Conservation (phyloP, 352 stramenopile species). For the Phytophthora cajani region DNA sequence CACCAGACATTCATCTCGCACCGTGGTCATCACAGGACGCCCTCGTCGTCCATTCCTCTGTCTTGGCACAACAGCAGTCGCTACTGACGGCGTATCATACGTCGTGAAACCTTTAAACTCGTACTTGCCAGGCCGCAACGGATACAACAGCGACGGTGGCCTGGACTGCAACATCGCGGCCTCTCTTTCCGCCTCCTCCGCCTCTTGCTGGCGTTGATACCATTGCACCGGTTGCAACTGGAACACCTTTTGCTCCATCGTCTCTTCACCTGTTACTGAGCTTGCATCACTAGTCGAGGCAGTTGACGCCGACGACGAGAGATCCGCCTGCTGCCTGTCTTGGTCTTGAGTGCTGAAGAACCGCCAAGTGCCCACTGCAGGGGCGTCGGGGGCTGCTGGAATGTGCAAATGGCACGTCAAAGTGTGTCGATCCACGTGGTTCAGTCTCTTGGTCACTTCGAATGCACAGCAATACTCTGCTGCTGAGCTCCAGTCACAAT, state of each 20-base stretch:
- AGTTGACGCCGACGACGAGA: constrained; percentile 26
- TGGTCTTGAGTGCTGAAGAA: constrained; percentile 17
- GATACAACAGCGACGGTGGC: constrained; percentile 46
- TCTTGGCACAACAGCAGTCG: constrained; percentile 11
- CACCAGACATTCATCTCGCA: constrained; percentile 70
- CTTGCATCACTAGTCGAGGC: constrained; percentile 17
- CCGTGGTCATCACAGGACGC: constrained; percentile 16
- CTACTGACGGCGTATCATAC: constrained; percentile 31
- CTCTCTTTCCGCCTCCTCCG: constrained; percentile 11
- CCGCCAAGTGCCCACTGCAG: constrained; percentile 39
- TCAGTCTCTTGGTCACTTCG: constrained; percentile 41
- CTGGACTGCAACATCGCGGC: constrained; percentile 25
- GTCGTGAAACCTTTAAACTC: constrained; percentile 72
- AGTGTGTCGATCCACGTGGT: constrained; percentile 51
- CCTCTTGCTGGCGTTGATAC: constrained; percentile 34
- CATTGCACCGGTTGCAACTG: constrained; percentile 37
- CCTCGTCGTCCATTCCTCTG: constrained; percentile 23
- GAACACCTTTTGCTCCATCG: constrained; percentile 27
- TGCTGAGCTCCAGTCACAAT: constrained; percentile 5
- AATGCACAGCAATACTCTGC: constrained; percentile 60
- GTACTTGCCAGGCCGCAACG: constrained; percentile 63
- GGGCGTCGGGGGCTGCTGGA: constrained; percentile 21
- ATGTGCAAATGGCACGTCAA: constrained; percentile 57
- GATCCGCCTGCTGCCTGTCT: constrained; percentile 7
- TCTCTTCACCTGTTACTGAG: background rate